phyloP scores from a whole-genome alignment of 805 yeast genomes.

The Saccharomycopsis fermentans region DNA sequence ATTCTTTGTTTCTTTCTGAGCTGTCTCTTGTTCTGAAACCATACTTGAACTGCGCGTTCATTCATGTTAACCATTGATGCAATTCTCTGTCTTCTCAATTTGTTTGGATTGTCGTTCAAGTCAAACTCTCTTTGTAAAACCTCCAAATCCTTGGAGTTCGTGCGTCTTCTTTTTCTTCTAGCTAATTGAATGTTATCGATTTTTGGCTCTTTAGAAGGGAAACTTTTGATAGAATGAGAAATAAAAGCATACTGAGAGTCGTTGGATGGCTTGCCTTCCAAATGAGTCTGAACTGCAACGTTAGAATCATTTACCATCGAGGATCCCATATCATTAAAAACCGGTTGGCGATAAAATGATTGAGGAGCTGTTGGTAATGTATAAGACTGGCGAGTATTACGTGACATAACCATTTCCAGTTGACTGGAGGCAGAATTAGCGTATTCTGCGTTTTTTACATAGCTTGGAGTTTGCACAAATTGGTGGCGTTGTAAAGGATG shows the following conservation, averaged over 20 bases:
- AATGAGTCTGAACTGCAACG: not conserved
- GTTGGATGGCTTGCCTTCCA: not conserved
- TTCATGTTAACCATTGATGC: conserved; percentile 82
- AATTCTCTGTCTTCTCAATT: conserved; percentile 61
- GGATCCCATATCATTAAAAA: not conserved
- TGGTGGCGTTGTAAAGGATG: not conserved
- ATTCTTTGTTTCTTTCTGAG: conserved; percentile 47
- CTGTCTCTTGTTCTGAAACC: conserved; percentile 97
- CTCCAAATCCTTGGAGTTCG: conserved; percentile 77
- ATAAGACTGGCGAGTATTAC: not conserved
- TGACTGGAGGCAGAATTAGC: not conserved
- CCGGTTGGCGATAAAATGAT: not conserved
- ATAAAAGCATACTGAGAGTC: conserved; percentile 62
- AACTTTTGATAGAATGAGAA: conserved; percentile 85
- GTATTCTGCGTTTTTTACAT: not conserved
- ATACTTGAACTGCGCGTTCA: conserved; percentile 95
- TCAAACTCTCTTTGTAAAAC: conserved; percentile 75
- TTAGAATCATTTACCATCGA: not conserved
- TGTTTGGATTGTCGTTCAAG: conserved; percentile 72
- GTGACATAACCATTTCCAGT: not conserved
- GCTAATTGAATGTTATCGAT: conserved; percentile 91
- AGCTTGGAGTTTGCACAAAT: not conserved
- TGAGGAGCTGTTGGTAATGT: not conserved
- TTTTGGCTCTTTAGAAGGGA: conserved; percentile 68
- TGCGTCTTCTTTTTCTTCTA: conserved; percentile 89